Conservation (phyloP, 805 yeast genomes). For the Nakazawaea ishiwadae region DNA sequence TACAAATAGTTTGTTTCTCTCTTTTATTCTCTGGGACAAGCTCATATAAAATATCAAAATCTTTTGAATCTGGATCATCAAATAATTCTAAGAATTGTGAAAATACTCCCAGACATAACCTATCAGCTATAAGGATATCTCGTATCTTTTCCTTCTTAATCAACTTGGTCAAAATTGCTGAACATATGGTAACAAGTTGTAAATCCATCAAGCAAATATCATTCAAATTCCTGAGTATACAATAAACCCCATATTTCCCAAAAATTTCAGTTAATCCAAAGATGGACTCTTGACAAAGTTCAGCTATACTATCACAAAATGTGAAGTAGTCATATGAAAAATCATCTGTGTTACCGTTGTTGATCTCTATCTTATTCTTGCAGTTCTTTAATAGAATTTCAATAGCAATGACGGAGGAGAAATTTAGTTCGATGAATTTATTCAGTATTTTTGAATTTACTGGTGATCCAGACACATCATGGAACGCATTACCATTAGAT, state of each 20-base stretch:
- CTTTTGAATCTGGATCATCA: slow-evolving; percentile 25
- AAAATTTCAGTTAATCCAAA: slow-evolving; percentile 21
- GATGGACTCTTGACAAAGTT: no score
- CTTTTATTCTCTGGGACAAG: background rate
- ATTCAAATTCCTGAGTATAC: slow-evolving; percentile 32
- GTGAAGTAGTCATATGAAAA: no score
- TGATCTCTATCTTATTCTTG: no score
- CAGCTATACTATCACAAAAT: no score
- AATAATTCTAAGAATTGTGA: slow-evolving; percentile 28
- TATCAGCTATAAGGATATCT: slow-evolving; percentile 12
- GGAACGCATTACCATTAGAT: no score
- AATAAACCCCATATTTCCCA: slow-evolving; percentile 34
- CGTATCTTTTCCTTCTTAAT: slow-evolving; percentile 13
- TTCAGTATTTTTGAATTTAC: no score
- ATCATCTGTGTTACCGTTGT: no score
- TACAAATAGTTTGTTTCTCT: no score
- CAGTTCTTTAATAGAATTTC: no score
- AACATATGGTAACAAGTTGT: slow-evolving; percentile 21
- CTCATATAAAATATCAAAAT: slow-evolving; percentile 20
- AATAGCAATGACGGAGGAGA: no score
- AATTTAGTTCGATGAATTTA: no score
- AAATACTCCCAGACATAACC: slow-evolving; percentile 21
- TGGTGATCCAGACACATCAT: no score
- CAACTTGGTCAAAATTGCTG: slow-evolving; percentile 20
- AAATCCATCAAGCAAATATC: slow-evolving; percentile 29